Base-by-base conservation (phyloP, 352 stramenopile genomes). In the Phytophthora aleatoria region DNA sequence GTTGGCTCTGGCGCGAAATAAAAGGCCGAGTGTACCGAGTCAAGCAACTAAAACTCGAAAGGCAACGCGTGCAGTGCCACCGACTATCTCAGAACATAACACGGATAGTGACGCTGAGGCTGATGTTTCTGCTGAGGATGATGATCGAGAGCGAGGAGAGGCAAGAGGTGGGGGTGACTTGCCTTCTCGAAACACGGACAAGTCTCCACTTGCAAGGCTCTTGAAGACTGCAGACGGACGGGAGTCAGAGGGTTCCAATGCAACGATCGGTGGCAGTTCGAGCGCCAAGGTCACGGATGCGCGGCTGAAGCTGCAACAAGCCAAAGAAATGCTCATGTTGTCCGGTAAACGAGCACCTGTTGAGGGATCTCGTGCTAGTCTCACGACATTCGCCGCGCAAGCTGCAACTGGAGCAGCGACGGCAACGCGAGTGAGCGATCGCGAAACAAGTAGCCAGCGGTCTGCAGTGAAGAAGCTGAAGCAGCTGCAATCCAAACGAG, bases 321-420 rank as follows among this genome's bases (percentile, higher is more conserved):
- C 76, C 13, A 91, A 88, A 51, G 82, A 90, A 57, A 88, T 91
- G 79, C 62, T 92, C 43, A 62, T 87, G 61, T 59, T 91, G 5
- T 83, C 81, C 41, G 83, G 81, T 1, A 90, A 86, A 48, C 77
- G 76, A 67, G 74, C 79, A 5, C 57, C 62, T 35, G 30, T 63
- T 8, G 48, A 42, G 10, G 52, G 42, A 31, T 24, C 59, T 15
- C 65, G 65, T 7, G 54, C 70, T 15, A 88, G 64, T 33, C 68
- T 88, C 12, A 53, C 79, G 24, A 77, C 50, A 0, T 84, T 80
- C 39, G 57, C 64, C 3, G 38, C 51, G 3, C 47, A 70, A 55
- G n/a, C 42, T 11, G 30, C 54, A 9, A 41, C 57, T 36, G 38
- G 36, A 31, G 11, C 24, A 31, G 3, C 51, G 2, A 49, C 61